These are phyloP conservation scores for Neltuma alba DNA, from an alignment of 306 rosid species.

Conservation along the genomic window DNA sequence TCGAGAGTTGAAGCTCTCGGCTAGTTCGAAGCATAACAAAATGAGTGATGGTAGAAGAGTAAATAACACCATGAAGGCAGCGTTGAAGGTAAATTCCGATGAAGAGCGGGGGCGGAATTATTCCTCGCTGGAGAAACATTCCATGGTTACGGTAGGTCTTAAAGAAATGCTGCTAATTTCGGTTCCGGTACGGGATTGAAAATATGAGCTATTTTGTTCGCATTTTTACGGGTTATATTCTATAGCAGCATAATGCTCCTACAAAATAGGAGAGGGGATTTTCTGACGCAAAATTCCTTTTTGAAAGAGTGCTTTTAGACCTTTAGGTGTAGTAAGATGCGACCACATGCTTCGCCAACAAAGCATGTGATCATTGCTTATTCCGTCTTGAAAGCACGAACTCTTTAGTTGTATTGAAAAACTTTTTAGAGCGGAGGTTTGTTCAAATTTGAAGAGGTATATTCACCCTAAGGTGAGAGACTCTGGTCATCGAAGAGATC, in stretches of 20 bases:
- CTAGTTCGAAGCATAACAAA: constrained; percentile 9
- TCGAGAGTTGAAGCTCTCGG: neutral
- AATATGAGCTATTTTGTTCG: neutral
- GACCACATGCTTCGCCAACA: neutral
- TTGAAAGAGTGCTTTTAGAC: neutral
- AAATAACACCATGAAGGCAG: constrained; percentile 5
- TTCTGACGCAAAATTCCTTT: neutral
- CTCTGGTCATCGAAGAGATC: neutral
- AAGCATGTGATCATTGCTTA: neutral
- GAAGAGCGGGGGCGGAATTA: no score
- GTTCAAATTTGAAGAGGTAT: neutral
- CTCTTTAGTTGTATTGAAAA: neutral
- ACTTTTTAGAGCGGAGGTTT: neutral
- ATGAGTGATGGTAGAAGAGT: constrained; percentile 1
- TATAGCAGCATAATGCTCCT: neutral
- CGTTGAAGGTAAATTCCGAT: neutral
- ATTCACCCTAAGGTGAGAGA: neutral
- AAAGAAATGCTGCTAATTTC: constrained; percentile 2
- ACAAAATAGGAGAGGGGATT: neutral
- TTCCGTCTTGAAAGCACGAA: neutral
- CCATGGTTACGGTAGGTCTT: neutral
- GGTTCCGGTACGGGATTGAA: neutral
- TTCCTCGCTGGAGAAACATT: no score
- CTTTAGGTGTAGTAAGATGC: neutral
- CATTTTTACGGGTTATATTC: neutral